These are phyloP conservation scores for Actinidia polygama DNA, from an alignment of 179 eudicot genomes.

Conservation along the genomic window DNA sequence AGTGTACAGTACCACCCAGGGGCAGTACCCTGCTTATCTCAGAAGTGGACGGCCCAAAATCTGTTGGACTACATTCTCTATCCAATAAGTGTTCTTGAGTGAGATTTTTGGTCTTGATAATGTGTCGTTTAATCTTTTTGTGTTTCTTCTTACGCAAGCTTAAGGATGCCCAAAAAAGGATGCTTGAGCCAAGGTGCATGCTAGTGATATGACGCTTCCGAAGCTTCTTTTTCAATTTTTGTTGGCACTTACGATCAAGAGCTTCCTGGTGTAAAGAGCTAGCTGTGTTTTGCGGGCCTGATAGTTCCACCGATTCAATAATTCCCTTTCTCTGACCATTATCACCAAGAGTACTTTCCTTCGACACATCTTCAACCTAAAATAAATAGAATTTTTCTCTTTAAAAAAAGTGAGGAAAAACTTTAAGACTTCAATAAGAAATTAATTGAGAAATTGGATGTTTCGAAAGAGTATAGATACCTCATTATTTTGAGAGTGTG, in stretches of 20 bases:
- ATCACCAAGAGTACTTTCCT: not conserved
- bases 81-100: slow-evolving; percentile 27
- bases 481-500: slow-evolving; percentile 2
- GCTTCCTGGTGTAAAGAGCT: slow-evolving; percentile 2
- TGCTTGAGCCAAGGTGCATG: slow-evolving; percentile 59
- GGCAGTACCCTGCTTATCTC: slow-evolving; percentile 22
- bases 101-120: slow-evolving; percentile 26
- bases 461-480: slow-evolving; percentile 17
- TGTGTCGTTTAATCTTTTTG: slow-evolving; percentile 43
- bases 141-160: slow-evolving; percentile 51
- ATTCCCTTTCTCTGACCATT: slow-evolving; percentile 11
- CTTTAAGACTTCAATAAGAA: not conserved
- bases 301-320: slow-evolving; percentile 1
- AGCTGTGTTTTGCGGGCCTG: slow-evolving; percentile 15
- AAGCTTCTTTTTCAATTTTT: slow-evolving; percentile 39
- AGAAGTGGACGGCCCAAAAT: slow-evolving; percentile 54
- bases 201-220: slow-evolving; percentile 35
- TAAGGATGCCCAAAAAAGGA: slow-evolving; percentile 52
- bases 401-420: not conserved
- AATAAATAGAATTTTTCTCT: too few species aligned
- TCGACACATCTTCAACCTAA: slow-evolving; percentile 17
- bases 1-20: not conserved
- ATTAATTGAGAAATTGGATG: not conserved
- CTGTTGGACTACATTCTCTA: slow-evolving; percentile 24
- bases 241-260: slow-evolving; percentile 18